Conservation (phyloP, 352 stramenopile species). For the Phytopythium cucurbitacearum region DNA sequence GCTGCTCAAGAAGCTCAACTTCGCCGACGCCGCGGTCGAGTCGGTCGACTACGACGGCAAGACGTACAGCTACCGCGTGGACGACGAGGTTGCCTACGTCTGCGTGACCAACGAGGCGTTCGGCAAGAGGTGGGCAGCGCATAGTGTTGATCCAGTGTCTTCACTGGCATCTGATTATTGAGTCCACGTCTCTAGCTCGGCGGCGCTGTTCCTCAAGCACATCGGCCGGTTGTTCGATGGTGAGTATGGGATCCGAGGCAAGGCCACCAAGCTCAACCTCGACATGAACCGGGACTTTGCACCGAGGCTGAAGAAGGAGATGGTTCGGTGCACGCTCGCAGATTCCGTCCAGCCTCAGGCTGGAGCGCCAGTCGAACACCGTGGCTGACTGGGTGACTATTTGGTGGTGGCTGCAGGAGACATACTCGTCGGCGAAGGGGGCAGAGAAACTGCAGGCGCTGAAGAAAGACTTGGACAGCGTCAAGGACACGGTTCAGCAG, state of each 20-base stretch:
- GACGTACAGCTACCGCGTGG: conserved; percentile 84
- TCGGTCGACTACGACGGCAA: conserved; percentile 79
- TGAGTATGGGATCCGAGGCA: conserved; percentile 83
- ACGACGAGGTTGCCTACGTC: conserved; percentile 82
- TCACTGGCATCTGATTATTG: conserved; percentile 4
- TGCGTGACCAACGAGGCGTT: conserved; percentile 79
- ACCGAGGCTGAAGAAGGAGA: conserved; percentile 80
- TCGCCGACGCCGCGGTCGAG: conserved; percentile 65
- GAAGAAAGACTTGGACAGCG: conserved; percentile 75
- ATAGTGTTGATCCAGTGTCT: neutral
- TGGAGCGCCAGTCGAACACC: too few species aligned
- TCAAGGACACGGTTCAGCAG: conserved; percentile 76
- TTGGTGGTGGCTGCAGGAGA: conserved; percentile 33
- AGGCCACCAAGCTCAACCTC: conserved; percentile 84
- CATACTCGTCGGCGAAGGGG: conserved; percentile 69
- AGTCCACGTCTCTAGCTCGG: conserved; percentile 29
- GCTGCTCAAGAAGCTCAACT: conserved; percentile 84
- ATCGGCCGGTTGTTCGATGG: conserved; percentile 85
- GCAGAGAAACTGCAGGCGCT: conserved; percentile 74
- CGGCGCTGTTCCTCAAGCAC: conserved; percentile 79
- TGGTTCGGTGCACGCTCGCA: conserved; percentile 29
- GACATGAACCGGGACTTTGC: conserved; percentile 87
- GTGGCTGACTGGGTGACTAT: neutral
- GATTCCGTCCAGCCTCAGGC: too few species aligned
- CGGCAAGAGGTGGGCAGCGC: conserved; percentile 55